These are phyloP conservation scores for Vigna radiata DNA, from an alignment of 306 rosid genomes.

Conservation along the genomic window DNA sequence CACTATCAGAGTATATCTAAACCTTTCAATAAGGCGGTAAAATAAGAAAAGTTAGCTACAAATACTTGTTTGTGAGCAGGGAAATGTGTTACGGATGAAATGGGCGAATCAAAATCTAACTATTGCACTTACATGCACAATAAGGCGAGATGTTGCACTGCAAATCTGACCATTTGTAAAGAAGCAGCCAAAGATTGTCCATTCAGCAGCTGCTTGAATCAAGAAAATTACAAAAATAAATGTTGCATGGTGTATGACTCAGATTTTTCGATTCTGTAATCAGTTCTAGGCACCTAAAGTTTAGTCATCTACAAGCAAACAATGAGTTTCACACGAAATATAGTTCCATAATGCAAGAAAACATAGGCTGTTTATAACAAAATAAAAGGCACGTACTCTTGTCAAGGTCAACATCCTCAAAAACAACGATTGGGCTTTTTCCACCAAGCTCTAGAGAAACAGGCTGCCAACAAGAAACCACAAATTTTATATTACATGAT, in stretches of 20 bases:
- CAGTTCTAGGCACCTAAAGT: slow-evolving; percentile 33
- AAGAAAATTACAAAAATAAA: slow-evolving; percentile 31
- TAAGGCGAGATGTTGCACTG: slow-evolving; percentile 90
- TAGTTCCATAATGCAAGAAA: background rate
- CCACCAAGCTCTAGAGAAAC: slow-evolving; percentile 90
- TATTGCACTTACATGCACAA: slow-evolving; percentile 72
- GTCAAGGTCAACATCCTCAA: slow-evolving; percentile 89
- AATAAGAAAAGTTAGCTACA: slow-evolving; percentile 18
- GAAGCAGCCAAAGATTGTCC: slow-evolving; percentile 83
- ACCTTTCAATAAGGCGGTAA: background rate
- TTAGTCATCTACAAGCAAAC: background rate
- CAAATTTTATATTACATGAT: slow-evolving; percentile 14
- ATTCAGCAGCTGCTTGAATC: slow-evolving; percentile 78
- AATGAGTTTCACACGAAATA: background rate
- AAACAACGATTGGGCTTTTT: slow-evolving; percentile 79
- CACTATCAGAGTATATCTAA: background rate
- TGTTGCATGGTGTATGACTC: slow-evolving; percentile 8
- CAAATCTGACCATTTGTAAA: slow-evolving; percentile 94
- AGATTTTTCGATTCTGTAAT: background rate
- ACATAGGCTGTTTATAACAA: background rate
- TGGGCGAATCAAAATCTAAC: background rate
- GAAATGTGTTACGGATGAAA: slow-evolving; percentile 12
- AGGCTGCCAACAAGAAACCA: slow-evolving; percentile 68
- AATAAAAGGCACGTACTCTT: slow-evolving; percentile 64
- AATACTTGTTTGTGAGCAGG: slow-evolving; percentile 28